These are phyloP conservation scores for Colletotrichum sublineola DNA, from an alignment of 2,329 filamentous ascomycete species.

Conservation along the genomic window DNA sequence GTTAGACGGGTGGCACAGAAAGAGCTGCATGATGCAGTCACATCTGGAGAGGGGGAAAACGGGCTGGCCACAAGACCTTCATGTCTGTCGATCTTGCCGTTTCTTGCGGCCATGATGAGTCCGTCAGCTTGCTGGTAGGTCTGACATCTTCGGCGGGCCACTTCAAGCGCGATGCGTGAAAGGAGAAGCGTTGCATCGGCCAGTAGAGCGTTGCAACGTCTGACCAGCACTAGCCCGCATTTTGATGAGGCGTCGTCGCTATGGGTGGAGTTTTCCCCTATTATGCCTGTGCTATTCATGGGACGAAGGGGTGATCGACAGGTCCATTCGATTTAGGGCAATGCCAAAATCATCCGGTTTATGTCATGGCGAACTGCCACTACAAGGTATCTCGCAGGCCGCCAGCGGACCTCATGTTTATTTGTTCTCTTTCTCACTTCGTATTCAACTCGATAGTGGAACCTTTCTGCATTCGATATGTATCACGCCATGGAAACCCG, in stretches of 20 bases:
- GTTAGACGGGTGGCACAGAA: conserved; percentile 24
- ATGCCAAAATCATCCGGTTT: conserved; percentile 12
- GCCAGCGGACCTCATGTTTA: neutral
- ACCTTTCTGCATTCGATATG: conserved; percentile 1
- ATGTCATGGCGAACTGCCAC: conserved; percentile 19
- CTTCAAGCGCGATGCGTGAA: conserved; percentile 6
- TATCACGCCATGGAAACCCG: conserved; percentile 26
- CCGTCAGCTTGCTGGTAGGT: conserved; percentile 8
- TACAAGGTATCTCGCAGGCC: neutral
- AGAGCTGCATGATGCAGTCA: conserved; percentile 40
- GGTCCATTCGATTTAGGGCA: conserved; percentile 7
- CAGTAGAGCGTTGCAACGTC: conserved; percentile 3
- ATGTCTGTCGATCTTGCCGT: conserved; percentile 16
- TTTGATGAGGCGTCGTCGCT: conserved; percentile 11
- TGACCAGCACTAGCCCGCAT: neutral
- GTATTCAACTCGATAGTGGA: conserved; percentile 12
- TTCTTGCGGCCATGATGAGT: conserved; percentile 14
- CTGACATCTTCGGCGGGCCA: conserved; percentile 18
- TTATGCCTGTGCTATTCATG: conserved; percentile 4
- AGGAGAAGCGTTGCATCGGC: conserved; percentile 12
- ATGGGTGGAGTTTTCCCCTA: neutral
- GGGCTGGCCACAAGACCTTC: conserved; percentile 32
- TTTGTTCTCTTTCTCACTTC: neutral
- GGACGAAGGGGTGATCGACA: conserved; percentile 34
- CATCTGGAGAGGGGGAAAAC: conserved; percentile 31